A percentile compares a stretch with the other conserved stretches of the same genome.
These are phyloP conservation scores for Saprolegnia parasitica DNA, from an alignment of 352 stramenopile genomes.

Conservation along the genomic window DNA sequence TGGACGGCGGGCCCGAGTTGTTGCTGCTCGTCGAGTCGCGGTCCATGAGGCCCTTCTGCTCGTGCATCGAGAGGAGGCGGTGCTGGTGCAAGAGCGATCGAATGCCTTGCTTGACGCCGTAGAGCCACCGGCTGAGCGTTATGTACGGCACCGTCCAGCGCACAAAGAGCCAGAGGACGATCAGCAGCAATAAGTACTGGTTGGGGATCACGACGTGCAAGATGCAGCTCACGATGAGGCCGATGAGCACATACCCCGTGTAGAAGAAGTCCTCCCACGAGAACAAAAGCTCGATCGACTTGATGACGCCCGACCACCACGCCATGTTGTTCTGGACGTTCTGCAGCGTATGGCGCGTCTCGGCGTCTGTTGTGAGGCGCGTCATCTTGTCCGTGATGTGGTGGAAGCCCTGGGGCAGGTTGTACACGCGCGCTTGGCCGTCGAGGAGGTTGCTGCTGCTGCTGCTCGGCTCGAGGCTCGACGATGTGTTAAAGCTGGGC, in stretches of 20 bases:
- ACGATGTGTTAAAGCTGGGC: background rate
- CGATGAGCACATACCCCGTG: conserved; percentile 70
- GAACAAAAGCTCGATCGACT: conserved; percentile 82
- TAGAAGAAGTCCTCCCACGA: conserved; percentile 86
- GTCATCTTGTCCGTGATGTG: conserved; percentile 89
- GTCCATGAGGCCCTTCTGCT: conserved; percentile 44
- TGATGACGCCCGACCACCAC: conserved; percentile 81
- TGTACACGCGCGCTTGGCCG: conserved; percentile 70
- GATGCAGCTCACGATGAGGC: conserved; percentile 79
- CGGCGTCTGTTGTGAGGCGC: conserved; percentile 75
- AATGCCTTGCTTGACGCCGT: conserved; percentile 59
- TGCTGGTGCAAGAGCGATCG: conserved; percentile 73
- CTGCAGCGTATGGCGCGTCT: conserved; percentile 78
- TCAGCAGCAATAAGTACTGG: conserved; percentile 70
- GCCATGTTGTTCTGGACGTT: conserved; percentile 87
- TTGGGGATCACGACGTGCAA: conserved; percentile 81
- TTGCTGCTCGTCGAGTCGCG: conserved; percentile 36
- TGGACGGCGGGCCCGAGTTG: conserved; percentile 23
- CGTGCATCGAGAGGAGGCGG: conserved; percentile 53
- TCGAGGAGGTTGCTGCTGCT: conserved; percentile 18
- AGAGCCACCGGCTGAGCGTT: conserved; percentile 61
- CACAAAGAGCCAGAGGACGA: conserved; percentile 74
- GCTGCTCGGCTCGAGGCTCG: background rate
- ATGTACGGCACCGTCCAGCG: conserved; percentile 79
- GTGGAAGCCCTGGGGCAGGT: conserved; percentile 74